Conservation (phyloP, 768 basidiomycete genomes). For the Macrolepiota fuliginosa region DNA sequence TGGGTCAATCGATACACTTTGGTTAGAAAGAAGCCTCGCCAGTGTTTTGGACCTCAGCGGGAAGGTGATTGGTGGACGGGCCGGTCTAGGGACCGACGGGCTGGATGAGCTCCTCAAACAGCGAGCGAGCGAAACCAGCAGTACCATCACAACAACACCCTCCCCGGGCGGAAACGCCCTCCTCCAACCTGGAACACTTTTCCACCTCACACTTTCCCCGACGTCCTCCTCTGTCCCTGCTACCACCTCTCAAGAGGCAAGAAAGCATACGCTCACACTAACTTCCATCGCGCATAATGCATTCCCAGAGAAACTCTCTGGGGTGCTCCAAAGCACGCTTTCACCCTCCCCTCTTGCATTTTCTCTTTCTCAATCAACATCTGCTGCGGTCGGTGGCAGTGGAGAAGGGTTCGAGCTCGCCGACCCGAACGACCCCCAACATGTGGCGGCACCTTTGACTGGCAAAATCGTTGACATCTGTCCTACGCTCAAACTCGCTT, state of each 20-base stretch:
- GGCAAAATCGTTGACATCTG: constrained; percentile 37
- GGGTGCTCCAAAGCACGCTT: constrained; percentile 31
- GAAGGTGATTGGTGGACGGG: background rate
- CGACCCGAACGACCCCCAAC: constrained; percentile 28
- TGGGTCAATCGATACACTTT: constrained; percentile 32
- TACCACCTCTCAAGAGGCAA: background rate
- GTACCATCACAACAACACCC: background rate
- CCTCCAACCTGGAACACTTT: constrained; percentile 34
- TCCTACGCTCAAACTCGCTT: constrained; percentile 21
- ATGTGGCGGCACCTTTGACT: constrained; percentile 31
- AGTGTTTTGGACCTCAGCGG: constrained; percentile 20
- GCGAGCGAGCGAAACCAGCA: background rate
- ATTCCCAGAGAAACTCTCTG: constrained; percentile 33
- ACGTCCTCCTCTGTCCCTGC: background rate
- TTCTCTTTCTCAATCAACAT: constrained; percentile 29
- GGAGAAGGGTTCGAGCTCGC: constrained; percentile 30
- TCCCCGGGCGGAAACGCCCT: constrained; percentile 10
- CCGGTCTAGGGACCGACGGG: background rate
- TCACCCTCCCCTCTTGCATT: constrained; percentile 27
- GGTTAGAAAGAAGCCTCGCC: constrained; percentile 32
- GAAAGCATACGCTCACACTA: constrained; percentile 30
- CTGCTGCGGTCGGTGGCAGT: constrained; percentile 20
- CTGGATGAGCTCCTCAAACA: background rate
- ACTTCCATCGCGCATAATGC: constrained; percentile 31
- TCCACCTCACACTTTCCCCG: constrained; percentile 26